Evolutionary conservation across 345 rosid species (phyloP), one percentile per base, ranked within the genome.

Genomic region (Melastoma malabathricum): DNA sequence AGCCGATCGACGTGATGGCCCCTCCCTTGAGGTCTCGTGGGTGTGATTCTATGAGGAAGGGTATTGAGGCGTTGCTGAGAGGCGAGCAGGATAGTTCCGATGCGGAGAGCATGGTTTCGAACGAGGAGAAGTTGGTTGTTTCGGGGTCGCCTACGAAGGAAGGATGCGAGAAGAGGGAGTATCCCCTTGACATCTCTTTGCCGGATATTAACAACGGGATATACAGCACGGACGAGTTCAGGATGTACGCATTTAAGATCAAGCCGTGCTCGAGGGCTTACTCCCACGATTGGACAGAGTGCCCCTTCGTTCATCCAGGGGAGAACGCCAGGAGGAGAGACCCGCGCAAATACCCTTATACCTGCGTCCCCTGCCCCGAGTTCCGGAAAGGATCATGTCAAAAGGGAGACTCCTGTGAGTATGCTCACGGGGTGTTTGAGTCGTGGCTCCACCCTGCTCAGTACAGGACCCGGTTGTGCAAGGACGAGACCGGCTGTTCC

Each of bases 251-350:
- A 46, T 92, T 92, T 58, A 92, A 92, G 79, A 83, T 92, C 20
- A 92, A 82, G 77, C 96, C 98, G 5, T 92, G 98, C 70, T 92
- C 98, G 0, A 80, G 98, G 72, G 98, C 98, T 1, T 92, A 92
- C 57, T 86, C 98, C 3, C 98, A 92, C 50, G 98, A 92, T 45
- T 92, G 96, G 98, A 92, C 96, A 0, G 98, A 92, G 61, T 92
- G 98, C 62, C 98, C 98, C 1, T 92, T 92, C 56, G 98, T 84
- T 52, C 98, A 92, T 66, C 98, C 98, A 0, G 95, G 98, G 10
- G 98, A 92, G 86, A 92, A 92, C 15, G 98, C 98, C 0, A 84
- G 98, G 75, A 84, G 98, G 60, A 75, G 98, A 54, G 98, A 92
- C 79, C 96, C 89, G 0, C 79, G 76, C 71, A 92, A 86, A 78